Percentiles rank a stretch among this genome's conserved stretches.
These are phyloP conservation scores for Alternaria rosae DNA, from an alignment of 2,329 filamentous ascomycete genomes.

Conservation along the genomic window DNA sequence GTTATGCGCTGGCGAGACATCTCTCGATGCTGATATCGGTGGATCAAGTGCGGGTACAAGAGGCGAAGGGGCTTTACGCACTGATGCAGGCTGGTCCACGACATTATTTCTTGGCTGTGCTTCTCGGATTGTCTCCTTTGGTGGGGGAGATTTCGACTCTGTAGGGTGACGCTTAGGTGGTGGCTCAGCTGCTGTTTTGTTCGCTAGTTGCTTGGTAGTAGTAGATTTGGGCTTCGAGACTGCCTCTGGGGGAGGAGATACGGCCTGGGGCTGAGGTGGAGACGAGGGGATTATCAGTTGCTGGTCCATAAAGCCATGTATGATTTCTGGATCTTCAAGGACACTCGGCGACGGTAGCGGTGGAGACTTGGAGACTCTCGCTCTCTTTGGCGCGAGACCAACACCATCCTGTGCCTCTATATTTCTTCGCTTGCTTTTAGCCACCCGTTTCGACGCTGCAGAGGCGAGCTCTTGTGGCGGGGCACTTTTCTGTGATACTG, in stretches of 20 bases:
- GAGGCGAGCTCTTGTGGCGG: neutral
- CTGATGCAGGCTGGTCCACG: neutral
- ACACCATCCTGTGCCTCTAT: neutral
- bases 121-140: constrained; percentile 4
- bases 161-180: neutral
- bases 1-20: constrained; percentile 11
- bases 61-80: constrained; percentile 6
- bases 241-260: constrained; percentile 6
- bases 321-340: constrained; percentile 36
- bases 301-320: constrained; percentile 42
- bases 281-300: constrained; percentile 28
- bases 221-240: constrained; percentile 4
- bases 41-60: neutral
- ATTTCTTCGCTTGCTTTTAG: constrained; percentile 16
- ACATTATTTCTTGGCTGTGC: constrained; percentile 5
- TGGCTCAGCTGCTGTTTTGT: neutral
- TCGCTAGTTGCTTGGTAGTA: neutral
- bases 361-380: constrained; percentile 7
- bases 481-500: neutral
- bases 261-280: constrained; percentile 8
- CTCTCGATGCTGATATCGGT: constrained; percentile 1
- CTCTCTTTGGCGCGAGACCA: constrained; percentile 2
- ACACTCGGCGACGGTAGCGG: constrained; percentile 14
- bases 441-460: neutral
- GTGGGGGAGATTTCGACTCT: neutral